phyloP scores from a whole-genome alignment of 2,329 filamentous ascomycete species.

The Fusarium austroafricanum region DNA sequence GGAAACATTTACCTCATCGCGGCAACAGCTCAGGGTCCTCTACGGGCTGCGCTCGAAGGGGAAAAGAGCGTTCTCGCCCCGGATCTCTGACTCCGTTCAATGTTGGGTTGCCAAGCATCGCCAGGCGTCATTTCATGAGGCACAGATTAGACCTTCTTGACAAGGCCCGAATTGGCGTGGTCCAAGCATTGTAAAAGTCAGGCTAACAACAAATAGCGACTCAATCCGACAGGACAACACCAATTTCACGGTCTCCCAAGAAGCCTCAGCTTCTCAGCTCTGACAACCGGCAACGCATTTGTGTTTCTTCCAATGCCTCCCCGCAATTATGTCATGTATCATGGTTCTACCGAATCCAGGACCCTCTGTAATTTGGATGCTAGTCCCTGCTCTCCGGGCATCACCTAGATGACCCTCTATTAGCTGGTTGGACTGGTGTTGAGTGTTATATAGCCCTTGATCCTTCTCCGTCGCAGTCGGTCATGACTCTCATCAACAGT shows the following conservation, averaged over 20 bases:
- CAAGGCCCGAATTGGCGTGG: constrained; percentile 45
- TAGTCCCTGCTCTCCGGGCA: constrained; percentile 46
- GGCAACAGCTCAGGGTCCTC: constrained; percentile 3
- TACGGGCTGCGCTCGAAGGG: constrained; percentile 10
- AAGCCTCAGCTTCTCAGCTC: constrained; percentile 40
- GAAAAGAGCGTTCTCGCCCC: constrained; percentile 31
- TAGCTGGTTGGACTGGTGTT: constrained; percentile 33
- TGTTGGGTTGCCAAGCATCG: constrained; percentile 34
- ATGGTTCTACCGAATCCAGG: constrained; percentile 52
- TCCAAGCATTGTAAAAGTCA: constrained; percentile 39
- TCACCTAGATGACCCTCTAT: constrained; percentile 38
- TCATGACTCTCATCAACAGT: constrained; percentile 39
- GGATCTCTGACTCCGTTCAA: constrained; percentile 27
- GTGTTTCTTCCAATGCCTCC: constrained; percentile 43
- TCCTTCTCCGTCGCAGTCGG: constrained; percentile 43
- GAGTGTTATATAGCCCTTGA: constrained; percentile 45
- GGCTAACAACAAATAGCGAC: constrained; percentile 35
- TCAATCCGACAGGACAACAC: constrained; percentile 29
- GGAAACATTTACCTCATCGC: constrained; percentile 1
- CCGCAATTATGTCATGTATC: constrained; percentile 62
- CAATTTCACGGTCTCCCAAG: constrained; percentile 37
- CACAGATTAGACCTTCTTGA: constrained; percentile 25
- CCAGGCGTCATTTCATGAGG: constrained; percentile 31
- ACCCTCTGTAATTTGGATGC: constrained; percentile 52
- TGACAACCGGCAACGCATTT: constrained; percentile 20